Percentiles rank a stretch among this genome's conserved stretches.
These are phyloP conservation scores for Yarrowia sp. DNA, from an alignment of 805 yeast species.

Conservation along the genomic window DNA sequence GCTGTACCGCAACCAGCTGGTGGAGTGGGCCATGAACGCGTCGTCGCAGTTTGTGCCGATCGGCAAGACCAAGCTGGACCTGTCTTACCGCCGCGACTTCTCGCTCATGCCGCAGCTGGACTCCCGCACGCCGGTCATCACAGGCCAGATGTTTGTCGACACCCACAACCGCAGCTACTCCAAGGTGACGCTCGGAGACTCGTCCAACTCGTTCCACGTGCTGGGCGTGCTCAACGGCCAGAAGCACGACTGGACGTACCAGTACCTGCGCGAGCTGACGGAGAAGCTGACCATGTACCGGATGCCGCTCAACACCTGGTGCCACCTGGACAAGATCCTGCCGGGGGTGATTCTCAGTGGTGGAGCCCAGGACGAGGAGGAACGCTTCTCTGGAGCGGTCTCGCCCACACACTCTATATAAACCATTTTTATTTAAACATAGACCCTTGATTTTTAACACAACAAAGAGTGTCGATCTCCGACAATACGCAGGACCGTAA, in stretches of 20 bases:
- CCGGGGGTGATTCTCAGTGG: constrained; percentile 6
- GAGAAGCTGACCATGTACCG: constrained; percentile 9
- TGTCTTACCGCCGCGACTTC: constrained; percentile 7
- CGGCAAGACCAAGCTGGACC: constrained; percentile 1
- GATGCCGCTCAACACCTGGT: constrained; percentile 14
- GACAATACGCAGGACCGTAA: not conserved
- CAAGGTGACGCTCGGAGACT: constrained; percentile 11
- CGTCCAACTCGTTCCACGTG: constrained; percentile 3
- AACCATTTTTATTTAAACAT: not conserved
- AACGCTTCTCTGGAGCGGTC: not conserved
- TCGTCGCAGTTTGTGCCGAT: not conserved
- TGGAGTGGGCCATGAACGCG: constrained; percentile 14
- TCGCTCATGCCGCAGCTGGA: not conserved
- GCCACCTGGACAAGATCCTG: constrained; percentile 7
- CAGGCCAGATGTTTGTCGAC: constrained; percentile 15
- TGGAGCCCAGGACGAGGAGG: not conserved
- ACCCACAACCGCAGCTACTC: constrained; percentile 10
- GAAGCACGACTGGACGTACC: constrained; percentile 16
- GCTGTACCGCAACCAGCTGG: constrained; percentile 20
- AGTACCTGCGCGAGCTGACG: constrained; percentile 4
- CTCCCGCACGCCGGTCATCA: not conserved
- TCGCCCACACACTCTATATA: constrained; percentile 15
- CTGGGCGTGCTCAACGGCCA: not conserved
- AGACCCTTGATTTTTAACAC: constrained; percentile 3
- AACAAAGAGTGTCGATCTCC: not conserved